Base-by-base conservation (phyloP, 108 stramenopile species). In the Pseudonitzschia pungens region DNA sequence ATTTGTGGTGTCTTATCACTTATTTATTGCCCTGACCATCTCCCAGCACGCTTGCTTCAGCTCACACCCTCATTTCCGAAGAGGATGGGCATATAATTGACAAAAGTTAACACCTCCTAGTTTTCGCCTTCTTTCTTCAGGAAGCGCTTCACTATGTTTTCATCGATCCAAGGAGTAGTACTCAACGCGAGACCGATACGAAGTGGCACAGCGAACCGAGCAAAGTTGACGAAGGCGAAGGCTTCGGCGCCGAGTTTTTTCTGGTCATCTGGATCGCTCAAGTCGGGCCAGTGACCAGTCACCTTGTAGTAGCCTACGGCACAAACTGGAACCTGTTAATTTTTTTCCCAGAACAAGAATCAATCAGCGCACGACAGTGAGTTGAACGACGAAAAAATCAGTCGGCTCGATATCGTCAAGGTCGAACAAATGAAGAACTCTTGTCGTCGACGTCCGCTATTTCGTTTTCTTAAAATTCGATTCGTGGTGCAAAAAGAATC, bases 201-300 rank as follows among this genome's bases (percentile, higher is more conserved):
- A 43, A 95, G 74, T 14, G 94, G 94, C 5, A 95, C 92, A 1
- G 94, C 94, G 68, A 95, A 89, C 53, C 94, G 73, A 21, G 94
- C 94, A 80, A 95, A 85, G 62, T 92, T 95, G 50, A 90, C 89
- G 84, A 95, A 95, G 44, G 91, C 94, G 82, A 93, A 93, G n/a
- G 91, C 90, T 86, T 93, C 92, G 20, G 81, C 90, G 14, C 89
- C 88, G 40, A 95, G 52, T 70, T 93, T 86, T 60, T 83, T 65
- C 70, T 84, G 62, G 55, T 93, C 94, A 48, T 92, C 94, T 33
- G 55, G 55, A 64, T 87, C 83, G 14, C 70, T 68, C 24, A 92
- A 79, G 80, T 95, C 89, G 16, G 92, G 94, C 87, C 85, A 93
- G 69, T 91, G 89, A 21, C 94, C 94, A 1, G 89, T 84, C 14